Conservation (phyloP, 768 basidiomycete genomes). For the Trametes cinnabarina region DNA sequence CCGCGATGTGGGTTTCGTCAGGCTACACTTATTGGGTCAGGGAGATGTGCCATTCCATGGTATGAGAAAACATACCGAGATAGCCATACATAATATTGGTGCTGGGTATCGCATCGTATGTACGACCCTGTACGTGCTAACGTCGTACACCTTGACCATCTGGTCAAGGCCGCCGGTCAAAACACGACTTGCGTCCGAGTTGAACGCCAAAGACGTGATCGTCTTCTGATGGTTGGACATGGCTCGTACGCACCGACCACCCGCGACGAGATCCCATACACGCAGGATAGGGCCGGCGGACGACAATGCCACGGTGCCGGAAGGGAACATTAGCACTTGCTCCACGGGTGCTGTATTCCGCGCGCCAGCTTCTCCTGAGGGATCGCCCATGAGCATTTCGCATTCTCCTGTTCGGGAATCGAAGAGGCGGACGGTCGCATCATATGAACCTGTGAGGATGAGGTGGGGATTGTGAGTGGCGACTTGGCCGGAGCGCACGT, state of each 20-base stretch:
- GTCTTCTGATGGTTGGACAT: constrained; percentile 99
- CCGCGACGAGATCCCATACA: constrained; percentile 93
- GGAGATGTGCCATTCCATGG: too few relatives aligned
- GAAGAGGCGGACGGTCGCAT: constrained; percentile 84
- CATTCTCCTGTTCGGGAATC: constrained; percentile 81
- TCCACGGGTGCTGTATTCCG: constrained; percentile 70
- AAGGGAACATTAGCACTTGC: constrained; percentile 88
- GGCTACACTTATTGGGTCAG: too few relatives aligned
- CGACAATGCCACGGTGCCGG: constrained; percentile 81
- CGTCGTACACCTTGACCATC: constrained; percentile 98
- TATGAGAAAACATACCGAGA: constrained; percentile 62
- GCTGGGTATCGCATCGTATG: constrained; percentile 99
- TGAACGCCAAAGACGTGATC: constrained; percentile 84
- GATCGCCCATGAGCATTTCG: constrained; percentile 75
- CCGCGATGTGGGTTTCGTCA: constrained; percentile 93
- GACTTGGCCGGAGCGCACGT: constrained; percentile 91
- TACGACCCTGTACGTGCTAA: constrained; percentile 88
- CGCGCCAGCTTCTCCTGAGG: constrained; percentile 28
- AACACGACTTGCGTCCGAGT: constrained; percentile 70
- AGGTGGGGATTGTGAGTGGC: constrained; percentile 80
- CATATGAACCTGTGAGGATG: constrained; percentile 92
- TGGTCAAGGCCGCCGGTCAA: constrained; percentile 92
- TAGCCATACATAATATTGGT: constrained; percentile 82
- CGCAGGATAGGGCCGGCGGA: constrained; percentile 90
- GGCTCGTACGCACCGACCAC: constrained; percentile 85